Percentiles rank a stretch among this genome's conserved stretches.
Evolutionary conservation across 1,284 basidiomycete species (phyloP).

Genomic region (Sanghuangporus weigelae): DNA sequence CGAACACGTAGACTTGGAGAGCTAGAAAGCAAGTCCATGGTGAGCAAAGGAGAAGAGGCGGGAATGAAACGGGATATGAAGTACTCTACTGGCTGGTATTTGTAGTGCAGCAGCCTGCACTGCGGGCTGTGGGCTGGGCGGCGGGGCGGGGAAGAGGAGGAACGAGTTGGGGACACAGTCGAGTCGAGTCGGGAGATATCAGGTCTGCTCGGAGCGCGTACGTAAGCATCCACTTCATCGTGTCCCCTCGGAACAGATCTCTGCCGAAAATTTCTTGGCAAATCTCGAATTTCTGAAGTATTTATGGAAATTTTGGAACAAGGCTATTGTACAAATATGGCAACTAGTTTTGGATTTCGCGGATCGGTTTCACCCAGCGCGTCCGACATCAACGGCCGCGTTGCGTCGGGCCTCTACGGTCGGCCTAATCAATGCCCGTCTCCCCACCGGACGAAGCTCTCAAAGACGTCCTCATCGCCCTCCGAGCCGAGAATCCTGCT

Average conservation of each 20-base stretch:
- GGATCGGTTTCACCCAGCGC: no score
- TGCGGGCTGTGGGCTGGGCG: not conserved
- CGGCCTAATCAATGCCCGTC: conserved; percentile 8
- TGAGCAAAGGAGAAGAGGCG: conserved; percentile 9
- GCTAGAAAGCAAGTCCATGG: conserved; percentile 34
- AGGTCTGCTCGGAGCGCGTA: not conserved
- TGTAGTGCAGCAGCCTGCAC: not conserved
- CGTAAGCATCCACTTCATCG: not conserved
- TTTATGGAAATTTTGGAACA: no score
- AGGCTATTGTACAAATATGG: no score
- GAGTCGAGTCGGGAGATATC: not conserved
- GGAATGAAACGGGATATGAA: conserved; percentile 21
- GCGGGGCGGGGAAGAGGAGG: not conserved
- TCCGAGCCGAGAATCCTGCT: conserved; percentile 50
- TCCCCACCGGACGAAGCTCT: conserved; percentile 45
- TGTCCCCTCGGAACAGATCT: not conserved
- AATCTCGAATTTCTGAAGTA: no score
- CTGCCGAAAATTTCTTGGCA: no score
- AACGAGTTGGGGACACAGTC: not conserved
- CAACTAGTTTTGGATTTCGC: no score
- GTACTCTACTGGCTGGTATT: not conserved
- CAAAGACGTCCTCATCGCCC: conserved; percentile 30
- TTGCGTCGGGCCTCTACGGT: not conserved
- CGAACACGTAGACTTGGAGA: conserved; percentile 12
- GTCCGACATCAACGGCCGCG: not conserved